Conservation (phyloP, 495 filamentous ascomycete genomes). For the Tuber borchii region DNA sequence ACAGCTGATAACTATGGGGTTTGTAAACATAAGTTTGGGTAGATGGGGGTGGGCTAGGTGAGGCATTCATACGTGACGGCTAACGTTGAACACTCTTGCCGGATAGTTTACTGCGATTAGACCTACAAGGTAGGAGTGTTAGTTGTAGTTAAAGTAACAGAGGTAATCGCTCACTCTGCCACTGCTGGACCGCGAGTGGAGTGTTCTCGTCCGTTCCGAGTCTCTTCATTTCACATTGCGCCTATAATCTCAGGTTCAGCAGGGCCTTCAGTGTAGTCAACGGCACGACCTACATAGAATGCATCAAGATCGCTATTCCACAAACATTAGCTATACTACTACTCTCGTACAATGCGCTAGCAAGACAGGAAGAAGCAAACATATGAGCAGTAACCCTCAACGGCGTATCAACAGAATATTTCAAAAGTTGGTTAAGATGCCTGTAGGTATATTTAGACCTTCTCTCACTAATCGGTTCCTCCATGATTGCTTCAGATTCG, state of each 20-base stretch:
- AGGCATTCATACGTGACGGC: constrained; percentile 57
- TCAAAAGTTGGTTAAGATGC: constrained; percentile 67
- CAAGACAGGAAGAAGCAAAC: constrained; percentile 13
- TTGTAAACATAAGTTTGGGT: constrained; percentile 1
- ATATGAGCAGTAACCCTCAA: constrained; percentile 84
- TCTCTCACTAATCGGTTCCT: background rate
- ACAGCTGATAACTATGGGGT: constrained; percentile 45
- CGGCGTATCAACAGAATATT: constrained; percentile 64
- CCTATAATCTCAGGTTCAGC: constrained; percentile 41
- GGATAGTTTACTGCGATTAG: constrained; percentile 96
- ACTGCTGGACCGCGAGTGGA: constrained; percentile 89
- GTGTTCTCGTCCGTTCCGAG: constrained; percentile 64
- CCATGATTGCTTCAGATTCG: background rate
- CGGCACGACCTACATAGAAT: constrained; percentile 57
- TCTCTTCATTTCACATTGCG: constrained; percentile 89
- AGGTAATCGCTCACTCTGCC: constrained; percentile 45
- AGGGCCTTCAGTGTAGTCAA: background rate
- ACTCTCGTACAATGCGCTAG: background rate
- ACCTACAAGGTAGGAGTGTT: constrained; percentile 46
- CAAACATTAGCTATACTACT: background rate
- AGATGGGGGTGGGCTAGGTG: background rate
- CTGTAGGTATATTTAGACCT: constrained; percentile 57
- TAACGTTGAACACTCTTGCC: constrained; percentile 71
- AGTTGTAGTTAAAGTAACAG: constrained; percentile 40
- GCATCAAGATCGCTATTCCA: constrained; percentile 70